Evolutionary conservation across 345 rosid genomes (phyloP), one percentile per base, ranked within the genome.

Genomic region (Populus ilicifolia): DNA sequence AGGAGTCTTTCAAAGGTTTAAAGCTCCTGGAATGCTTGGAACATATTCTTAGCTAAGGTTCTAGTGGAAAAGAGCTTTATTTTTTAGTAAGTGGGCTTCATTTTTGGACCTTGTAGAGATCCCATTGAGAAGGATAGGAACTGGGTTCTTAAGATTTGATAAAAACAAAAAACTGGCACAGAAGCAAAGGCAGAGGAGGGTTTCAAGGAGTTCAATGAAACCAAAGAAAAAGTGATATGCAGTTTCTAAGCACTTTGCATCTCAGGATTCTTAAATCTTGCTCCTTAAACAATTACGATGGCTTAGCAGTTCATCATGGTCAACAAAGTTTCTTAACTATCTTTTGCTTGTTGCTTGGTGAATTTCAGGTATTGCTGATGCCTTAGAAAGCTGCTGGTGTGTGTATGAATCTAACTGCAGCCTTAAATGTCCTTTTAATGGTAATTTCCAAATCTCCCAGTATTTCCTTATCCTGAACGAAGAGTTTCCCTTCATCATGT

Each of bases 41-140:
- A 50, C n/a, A 54, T 20, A 80, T 87, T 50, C 63, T 59, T 63
- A 46, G n/a, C 20, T 85, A 83, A 14, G 83, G 87, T 72, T 81
- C 70, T 23, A 87, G 90, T 0, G 12, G 86, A 87, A 79, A 92
- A 90, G 83, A 85, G 91, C 84, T 86, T 90, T 21, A 86, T 41
- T 9, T 92, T 92, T 92, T 71, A 89, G 97, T 80, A 94, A 90
- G 76, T 87, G 94, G 94, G 89, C 90, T 76, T 89, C 92, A 10
- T 90, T 92, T 80, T 35, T 90, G 66, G 90, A 90, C 76, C 91
- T 89, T 56, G 70, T 90, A 16, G 90, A 88, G 83, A 88, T 92
- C 75, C 88, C 90, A 21, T 66, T 92, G 78, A 78, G 67, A 80
- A 85, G 72, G 74, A 89, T 74, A 74, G 84, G 86, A 63, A 59